Base-by-base conservation (phyloP, 495 filamentous ascomycete genomes). In the Evansstolkia leycettana region DNA sequence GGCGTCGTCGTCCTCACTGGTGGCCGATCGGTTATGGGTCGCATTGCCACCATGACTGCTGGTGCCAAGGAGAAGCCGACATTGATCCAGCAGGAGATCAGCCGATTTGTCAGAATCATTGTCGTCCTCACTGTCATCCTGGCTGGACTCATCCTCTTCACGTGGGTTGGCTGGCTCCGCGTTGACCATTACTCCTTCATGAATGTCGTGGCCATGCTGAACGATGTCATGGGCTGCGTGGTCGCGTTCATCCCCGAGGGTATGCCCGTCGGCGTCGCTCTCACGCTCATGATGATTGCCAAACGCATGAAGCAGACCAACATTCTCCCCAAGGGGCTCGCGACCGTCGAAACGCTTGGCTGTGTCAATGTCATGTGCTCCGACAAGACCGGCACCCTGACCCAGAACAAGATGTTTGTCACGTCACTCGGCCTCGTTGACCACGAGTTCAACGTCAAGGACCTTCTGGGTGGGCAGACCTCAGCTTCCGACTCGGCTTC, bases 181-280 rank as follows among this genome's bases (percentile, higher is more conserved):
- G 72, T 58, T 26, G 51, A 58, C 7, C 64, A 87, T 45, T 71
- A 70, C 0, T 42, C 49, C 27, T 85, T 73, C 65, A 85, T 87
- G 52, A 74, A 67, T 36, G 77, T 82, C 5, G 70, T 77, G 1
- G 67, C 68, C 6, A 62, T 84, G 39, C 73, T 85, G 31, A 76
- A 82, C 20, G 64, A 67, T 45, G 73, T 74, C 40, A 78, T 85
- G 43, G 72, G 70, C 10, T 73, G 78, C 14, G 76, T 77, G 2
- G 73, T 84, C 7, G 80, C 80, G 17, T 83, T 83, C 50, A 80
- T 85, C 33, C 79, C 80, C 0, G 78, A 82, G 41, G 80, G 78
- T 14, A 60, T 83, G 2, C 80, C 79, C 0, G 75, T 85, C 23
- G 76, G 73, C 10, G 53, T 82, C n/a, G 76, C 78, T 0, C 63